Evolutionary conservation across 768 basidiomycete species (phyloP), one percentile per base, ranked within the genome.

Genomic region (Mycena sanguinolenta): DNA sequence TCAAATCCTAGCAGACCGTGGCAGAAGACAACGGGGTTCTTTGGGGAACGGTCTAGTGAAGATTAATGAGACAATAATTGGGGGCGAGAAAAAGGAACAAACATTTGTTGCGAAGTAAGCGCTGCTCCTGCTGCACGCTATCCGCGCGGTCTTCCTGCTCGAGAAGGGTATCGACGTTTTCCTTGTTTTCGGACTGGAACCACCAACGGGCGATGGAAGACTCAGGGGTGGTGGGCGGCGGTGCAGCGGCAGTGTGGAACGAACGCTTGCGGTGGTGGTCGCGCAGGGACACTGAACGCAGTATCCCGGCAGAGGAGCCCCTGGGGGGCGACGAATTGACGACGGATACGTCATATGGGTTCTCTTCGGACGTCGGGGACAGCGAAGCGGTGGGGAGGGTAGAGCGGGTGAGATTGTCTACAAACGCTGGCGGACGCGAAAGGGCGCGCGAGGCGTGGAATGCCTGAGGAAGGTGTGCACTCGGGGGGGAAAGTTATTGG

Each of bases 1-100:
- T 97, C 95, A 72, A 96, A 97, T 1, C 95, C 95, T 10, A 98
- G 86, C 1, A 98, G 87, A 12, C 97, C 97, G 77, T 99, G 97
- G 74, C 97, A 99, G 80, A 99, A 98, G 1, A 99, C 92, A 53
- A 98, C 81, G 0, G 97, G 97, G 71, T 95, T 90, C 67, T 88
- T 88, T 0, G 97, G 92, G 0, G 94, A 85, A 6, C 88, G 87
- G 77, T 97, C 94, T 95, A 10, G 78, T 8, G 63, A n/a, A 46
- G 14, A 32, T 46, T 46, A 46, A n/a, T 44, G 17, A 44, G 42
- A 44, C 42, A 44, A n/a, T n/a, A 46, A 46, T n/a, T 5, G 21
- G 21, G 19, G 6, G 44, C 8, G n/a, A 9, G 9, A 68, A 61
- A 34, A 58, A 60, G 16, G 16, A 16, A 85, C 88, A 72, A 71